Base-by-base conservation (phyloP, 2,329 filamentous ascomycete species). In the Chaetomiaceae sp. region DNA sequence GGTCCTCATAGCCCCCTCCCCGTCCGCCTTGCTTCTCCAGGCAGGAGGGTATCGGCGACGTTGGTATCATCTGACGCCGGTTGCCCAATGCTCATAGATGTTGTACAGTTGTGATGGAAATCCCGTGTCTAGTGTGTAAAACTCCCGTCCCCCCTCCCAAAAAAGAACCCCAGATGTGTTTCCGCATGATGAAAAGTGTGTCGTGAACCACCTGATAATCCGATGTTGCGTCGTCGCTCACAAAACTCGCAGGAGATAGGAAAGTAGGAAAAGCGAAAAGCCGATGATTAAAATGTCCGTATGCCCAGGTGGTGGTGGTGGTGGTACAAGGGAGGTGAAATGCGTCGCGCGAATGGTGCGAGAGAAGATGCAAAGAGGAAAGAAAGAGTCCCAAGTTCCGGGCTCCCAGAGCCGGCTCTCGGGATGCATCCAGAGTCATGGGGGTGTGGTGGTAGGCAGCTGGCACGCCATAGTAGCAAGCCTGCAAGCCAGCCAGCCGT, bases 241-340 rank as follows among this genome's bases (percentile, higher is more conserved):
- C 54, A 47, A 36, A n/a, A n/a, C n/a, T n/a, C n/a, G n/a, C 18
- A 38, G 48, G 47, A 43, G 48, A 41, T 22, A 29, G 30, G 38
- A 42, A 37, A 35, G n/a, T n/a, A n/a, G 48, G 47, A 37, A 43
- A 48, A n/a, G n/a, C n/a, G 10, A 38, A 47, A 49, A 48, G 27
- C 34, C 45, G 50, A 48, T 56, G 56, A 59, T 59, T 59, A 60
- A 55, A 56, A 57, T 22, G 42, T 52, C 36, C 34, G 47, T 58
- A 59, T 15, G 39, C 37, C 42, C 44, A 48, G 37, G 22, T 24
- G 22, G 22, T 24, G 22, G 22, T 24, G 22, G 35, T 54, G 50
- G 51, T 58, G 48, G 52, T 60, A 59, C 56, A 60, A 40, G 30
- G 30, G 24, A 33, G 42, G n/a, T n/a, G n/a, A n/a, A 48, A 51